Conservation (phyloP, 2,329 filamentous ascomycete genomes). For the Fusarium coffeatum region DNA sequence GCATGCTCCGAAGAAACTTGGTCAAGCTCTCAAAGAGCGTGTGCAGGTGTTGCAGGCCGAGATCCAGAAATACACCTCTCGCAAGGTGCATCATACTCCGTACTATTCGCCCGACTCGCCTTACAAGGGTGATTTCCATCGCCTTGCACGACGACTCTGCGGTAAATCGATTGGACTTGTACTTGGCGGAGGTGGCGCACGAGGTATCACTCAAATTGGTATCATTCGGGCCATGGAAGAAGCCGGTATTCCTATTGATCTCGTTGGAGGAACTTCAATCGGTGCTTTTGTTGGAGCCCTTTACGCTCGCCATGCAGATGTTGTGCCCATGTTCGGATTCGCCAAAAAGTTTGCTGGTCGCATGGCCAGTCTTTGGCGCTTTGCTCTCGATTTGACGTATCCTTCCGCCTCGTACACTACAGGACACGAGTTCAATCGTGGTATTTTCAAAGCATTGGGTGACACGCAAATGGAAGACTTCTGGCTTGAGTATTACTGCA, state of each 20-base stretch:
- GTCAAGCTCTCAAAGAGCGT: slow-evolving; percentile 87
- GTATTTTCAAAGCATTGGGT: slow-evolving; percentile 98
- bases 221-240: slow-evolving; percentile 96
- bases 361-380: slow-evolving; percentile 99
- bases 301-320: slow-evolving; percentile 95
- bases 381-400: slow-evolving; percentile 94
- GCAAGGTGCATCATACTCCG: slow-evolving; percentile 87
- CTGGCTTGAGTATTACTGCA: slow-evolving; percentile 99
- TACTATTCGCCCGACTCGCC: slow-evolving; percentile 92
- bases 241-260: slow-evolving; percentile 93
- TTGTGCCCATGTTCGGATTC: slow-evolving; percentile 95
- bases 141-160: slow-evolving; percentile 87
- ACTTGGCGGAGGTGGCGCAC: slow-evolving; percentile 90
- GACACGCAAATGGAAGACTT: slow-evolving; percentile 99
- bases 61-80: slow-evolving; percentile 97
- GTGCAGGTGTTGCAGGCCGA: slow-evolving; percentile 96
- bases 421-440: slow-evolving; percentile 97
- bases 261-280: slow-evolving; percentile 95
- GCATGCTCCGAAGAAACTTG: slow-evolving; percentile 80
- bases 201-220: slow-evolving; percentile 92
- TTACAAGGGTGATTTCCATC: slow-evolving; percentile 96
- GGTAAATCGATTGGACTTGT: slow-evolving; percentile 96
- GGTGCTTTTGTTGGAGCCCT: slow-evolving; percentile 94
- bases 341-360: slow-evolving; percentile 97
- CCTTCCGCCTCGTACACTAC: slow-evolving; percentile 97